Evolutionary conservation across 306 rosid genomes (phyloP).

Genomic region (Trichosanthes cucumerina): DNA sequence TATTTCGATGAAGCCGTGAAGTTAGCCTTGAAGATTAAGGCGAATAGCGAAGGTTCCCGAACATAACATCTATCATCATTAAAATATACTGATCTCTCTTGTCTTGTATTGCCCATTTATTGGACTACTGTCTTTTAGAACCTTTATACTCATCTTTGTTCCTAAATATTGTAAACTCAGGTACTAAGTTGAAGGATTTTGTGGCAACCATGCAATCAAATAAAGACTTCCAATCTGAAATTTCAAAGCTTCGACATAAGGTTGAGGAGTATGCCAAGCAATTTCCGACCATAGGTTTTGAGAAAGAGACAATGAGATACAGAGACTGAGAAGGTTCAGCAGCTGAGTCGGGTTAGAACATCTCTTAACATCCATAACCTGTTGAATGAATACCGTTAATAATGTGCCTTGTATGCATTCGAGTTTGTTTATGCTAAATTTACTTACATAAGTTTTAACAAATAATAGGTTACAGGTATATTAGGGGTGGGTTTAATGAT

Average conservation of each 20-base stretch:
- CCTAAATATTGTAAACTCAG: constrained; percentile 26
- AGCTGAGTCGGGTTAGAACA: background rate
- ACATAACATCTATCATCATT: background rate
- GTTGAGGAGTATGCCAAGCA: constrained; percentile 85
- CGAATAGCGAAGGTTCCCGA: constrained; percentile 42
- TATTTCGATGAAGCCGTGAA: constrained; percentile 77
- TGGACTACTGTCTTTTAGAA: background rate
- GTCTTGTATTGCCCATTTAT: background rate
- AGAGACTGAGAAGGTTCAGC: constrained; percentile 22
- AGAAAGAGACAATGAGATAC: constrained; percentile 71
- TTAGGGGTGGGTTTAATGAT: background rate
- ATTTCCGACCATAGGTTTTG: constrained; percentile 78
- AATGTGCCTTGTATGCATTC: background rate
- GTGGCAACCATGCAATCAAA: constrained; percentile 65
- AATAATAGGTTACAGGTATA: background rate
- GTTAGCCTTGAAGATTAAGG: constrained; percentile 80
- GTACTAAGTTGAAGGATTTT: constrained; percentile 83
- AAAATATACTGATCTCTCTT: background rate
- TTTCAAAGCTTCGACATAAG: constrained; percentile 44
- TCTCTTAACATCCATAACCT: background rate
- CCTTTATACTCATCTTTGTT: constrained; percentile 8
- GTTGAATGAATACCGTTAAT: background rate
- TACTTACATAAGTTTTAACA: background rate
- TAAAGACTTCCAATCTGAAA: constrained; percentile 46
- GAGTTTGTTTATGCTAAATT: background rate